phyloP scores from a whole-genome alignment of 345 rosid species.

The Sisymbrium altissimum region DNA sequence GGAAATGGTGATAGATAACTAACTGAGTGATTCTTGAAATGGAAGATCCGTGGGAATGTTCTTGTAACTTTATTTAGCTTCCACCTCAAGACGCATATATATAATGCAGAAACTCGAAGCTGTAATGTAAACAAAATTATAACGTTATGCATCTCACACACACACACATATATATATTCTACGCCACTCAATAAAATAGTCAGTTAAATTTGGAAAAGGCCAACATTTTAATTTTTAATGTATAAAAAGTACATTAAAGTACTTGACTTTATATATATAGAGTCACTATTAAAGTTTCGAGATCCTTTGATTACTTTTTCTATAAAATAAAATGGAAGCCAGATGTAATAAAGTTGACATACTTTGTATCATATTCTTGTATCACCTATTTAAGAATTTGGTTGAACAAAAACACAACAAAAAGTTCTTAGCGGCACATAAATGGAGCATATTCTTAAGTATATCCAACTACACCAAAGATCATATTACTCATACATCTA shows the following conservation, averaged over 20 bases:
- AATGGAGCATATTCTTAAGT: constrained; percentile 10
- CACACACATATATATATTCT: no score
- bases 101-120: neutral
- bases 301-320: neutral
- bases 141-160: neutral
- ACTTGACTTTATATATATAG: neutral
- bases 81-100: neutral
- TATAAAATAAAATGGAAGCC: neutral
- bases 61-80: neutral
- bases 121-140: neutral
- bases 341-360: neutral
- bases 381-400: constrained; percentile 12
- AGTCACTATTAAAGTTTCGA: neutral
- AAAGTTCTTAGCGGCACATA: constrained; percentile 2
- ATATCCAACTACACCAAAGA: constrained; percentile 10
- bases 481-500: neutral
- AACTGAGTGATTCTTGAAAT: neutral
- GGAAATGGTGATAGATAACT: neutral
- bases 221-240: neutral
- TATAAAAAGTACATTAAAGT: neutral
- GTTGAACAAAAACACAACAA: constrained; percentile 1
- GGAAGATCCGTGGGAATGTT: constrained; percentile 15
- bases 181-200: neutral
- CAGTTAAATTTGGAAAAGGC: neutral
- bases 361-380: constrained; percentile 24